A percentile compares a stretch with the other conserved stretches of the same genome.
Conservation (phyloP, 306 rosid genomes). For the Vicia faba region DNA sequence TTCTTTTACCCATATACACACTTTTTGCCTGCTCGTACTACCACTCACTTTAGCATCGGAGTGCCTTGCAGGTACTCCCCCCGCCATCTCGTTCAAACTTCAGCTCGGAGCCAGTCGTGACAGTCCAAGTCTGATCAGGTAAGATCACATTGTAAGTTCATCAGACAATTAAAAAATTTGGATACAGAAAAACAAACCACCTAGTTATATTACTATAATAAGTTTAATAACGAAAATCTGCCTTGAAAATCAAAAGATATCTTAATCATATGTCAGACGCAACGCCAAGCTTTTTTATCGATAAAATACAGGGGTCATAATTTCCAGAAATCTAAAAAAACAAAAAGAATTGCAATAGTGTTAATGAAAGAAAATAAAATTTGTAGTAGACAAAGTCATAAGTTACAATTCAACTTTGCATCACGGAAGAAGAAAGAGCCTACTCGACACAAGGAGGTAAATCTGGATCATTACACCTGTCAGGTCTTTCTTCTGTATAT, state of each 20-base stretch:
- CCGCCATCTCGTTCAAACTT: too few relatives aligned
- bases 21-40: too few relatives aligned
- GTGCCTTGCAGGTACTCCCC: too few relatives aligned
- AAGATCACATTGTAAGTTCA: too few relatives aligned
- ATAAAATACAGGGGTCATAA: conserved; percentile 97
- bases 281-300: conserved; percentile 95
- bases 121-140: too few relatives aligned
- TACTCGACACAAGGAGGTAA: too few relatives aligned
- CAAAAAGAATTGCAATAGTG: conserved; percentile 5
- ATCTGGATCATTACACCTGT: conserved; percentile 91
- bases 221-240: not conserved
- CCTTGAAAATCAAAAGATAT: conserved; percentile 41
- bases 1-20: too few relatives aligned
- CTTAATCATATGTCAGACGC: conserved; percentile 97
- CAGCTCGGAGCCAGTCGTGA: too few relatives aligned
- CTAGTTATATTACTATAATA: not conserved
- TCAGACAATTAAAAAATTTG: conserved; percentile 14
- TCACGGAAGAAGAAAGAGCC: conserved; percentile 44
- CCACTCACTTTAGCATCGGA: too few relatives aligned
- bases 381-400: not conserved
- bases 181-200: conserved; percentile 8
- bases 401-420: conserved; percentile 25
- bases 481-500: conserved; percentile 79
- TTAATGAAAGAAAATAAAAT: conserved; percentile 12
- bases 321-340: conserved; percentile 81